Evolutionary conservation across 192 early-diverging fungal genomes (phyloP).

Genomic region (Phycomyces blakesleeanus): DNA sequence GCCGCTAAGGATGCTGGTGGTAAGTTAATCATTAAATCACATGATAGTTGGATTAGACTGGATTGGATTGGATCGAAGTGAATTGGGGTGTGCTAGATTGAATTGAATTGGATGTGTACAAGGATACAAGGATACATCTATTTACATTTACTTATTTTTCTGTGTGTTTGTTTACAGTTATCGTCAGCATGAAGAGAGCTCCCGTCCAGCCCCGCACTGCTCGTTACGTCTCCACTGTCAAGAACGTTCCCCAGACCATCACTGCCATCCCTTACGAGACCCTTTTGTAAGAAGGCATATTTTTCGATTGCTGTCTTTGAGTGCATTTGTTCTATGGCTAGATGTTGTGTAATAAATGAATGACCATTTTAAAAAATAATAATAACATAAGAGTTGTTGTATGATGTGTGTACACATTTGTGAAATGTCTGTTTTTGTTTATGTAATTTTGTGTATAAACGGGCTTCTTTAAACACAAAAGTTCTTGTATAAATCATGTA

Average conservation of each 20-base stretch:
- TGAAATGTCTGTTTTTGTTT: too few relatives aligned
- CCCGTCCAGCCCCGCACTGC: constrained; percentile 84
- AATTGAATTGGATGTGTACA: too few relatives aligned
- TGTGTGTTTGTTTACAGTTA: constrained; percentile 20
- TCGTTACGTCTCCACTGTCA: constrained; percentile 81
- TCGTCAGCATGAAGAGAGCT: constrained; percentile 84
- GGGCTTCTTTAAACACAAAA: too few relatives aligned
- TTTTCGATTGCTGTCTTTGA: not conserved
- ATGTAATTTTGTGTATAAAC: too few relatives aligned
- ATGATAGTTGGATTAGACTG: not conserved
- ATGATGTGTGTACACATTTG: too few relatives aligned
- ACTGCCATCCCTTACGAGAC: constrained; percentile 95
- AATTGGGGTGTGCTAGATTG: too few relatives aligned
- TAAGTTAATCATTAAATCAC: not conserved
- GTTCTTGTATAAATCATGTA: too few relatives aligned
- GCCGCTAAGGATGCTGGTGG: constrained; percentile 60
- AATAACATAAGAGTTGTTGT: too few relatives aligned
- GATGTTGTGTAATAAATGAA: constrained; percentile 1
- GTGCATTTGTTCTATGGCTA: not conserved
- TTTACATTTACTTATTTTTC: too few relatives aligned
- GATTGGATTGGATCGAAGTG: not conserved
- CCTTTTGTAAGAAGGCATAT: constrained; percentile 44
- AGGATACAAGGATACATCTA: too few relatives aligned
- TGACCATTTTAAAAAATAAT: not conserved
- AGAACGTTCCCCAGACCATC: constrained; percentile 91